Evolutionary conservation across 441 rosid genomes (phyloP), one percentile per base, ranked within the genome.

Genomic region (Erodium trifolium): DNA sequence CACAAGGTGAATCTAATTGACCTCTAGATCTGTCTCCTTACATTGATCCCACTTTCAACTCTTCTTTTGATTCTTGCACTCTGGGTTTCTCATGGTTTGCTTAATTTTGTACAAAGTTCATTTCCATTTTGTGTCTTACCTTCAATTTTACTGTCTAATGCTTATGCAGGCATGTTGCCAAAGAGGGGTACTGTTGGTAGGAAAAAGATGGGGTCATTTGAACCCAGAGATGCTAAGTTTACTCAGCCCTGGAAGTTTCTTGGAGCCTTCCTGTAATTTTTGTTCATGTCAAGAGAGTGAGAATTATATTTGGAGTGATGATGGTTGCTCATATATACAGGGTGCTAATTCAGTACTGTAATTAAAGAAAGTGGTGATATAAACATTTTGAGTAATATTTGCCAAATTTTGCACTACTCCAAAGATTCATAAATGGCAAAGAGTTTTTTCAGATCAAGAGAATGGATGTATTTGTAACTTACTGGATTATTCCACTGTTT

Each of bases 191-290:
- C 12, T 45, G 9, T 78, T 71, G 84, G 84, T 70, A 83, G 82
- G 84, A 77, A 81, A 66, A 62, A 68, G 70, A 78, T 81, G 82
- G 85, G 82, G 74, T 72, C 51, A 11, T 12, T 82, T 77, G 81
- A 82, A 68, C 72, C 69, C 70, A 72, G 80, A 81, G 85, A 78
- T 87, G 81, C 18, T 83, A 81, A 66, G 74, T 49, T 35, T 14
- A 7, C 62, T 55, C 62, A 55, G 62, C 62, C 62, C 14, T 19
- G 23, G 23, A 55, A 55, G 62, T 55, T 55, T 55, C 62, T 55
- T 55, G 62, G 62, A 14, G 27, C 62, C 62, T 55, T 55, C 62
- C 62, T 55, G 19, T 55, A 55, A 55, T 55, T 55, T 55, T 55
- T 16, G 62, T 55, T 55, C 19, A 14, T 16, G 8, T 55, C 14